Evolutionary conservation across 345 rosid genomes (phyloP).

Genomic region (Boechera divaricarpa): DNA sequence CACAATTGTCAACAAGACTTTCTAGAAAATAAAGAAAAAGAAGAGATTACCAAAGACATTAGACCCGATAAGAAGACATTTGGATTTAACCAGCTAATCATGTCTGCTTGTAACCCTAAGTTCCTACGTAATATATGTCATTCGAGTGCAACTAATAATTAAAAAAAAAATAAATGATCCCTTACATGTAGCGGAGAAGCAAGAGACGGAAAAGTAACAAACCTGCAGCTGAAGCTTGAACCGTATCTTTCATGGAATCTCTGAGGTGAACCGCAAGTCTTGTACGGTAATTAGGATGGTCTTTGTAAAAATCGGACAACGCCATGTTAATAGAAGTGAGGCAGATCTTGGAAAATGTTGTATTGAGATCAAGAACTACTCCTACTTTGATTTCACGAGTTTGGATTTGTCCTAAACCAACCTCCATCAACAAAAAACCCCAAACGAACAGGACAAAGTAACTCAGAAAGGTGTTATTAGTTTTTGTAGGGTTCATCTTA

Average conservation of each 20-base stretch:
- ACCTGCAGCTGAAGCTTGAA: constrained; percentile 51
- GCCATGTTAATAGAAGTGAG: constrained; percentile 41
- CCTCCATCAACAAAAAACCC: not conserved
- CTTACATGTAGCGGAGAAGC: not conserved
- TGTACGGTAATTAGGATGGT: constrained; percentile 37
- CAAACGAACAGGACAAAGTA: constrained; percentile 15
- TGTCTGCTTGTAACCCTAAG: not conserved
- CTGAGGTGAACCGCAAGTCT: constrained; percentile 36
- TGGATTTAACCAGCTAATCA: not conserved
- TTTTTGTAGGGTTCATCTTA: constrained; percentile 22
- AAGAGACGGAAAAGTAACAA: constrained; percentile 26
- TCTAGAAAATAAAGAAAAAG: not conserved
- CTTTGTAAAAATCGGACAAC: constrained; percentile 40
- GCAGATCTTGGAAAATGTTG: constrained; percentile 27
- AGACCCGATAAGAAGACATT: no score
- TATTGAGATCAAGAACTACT: constrained; percentile 47
- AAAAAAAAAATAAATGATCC: not conserved
- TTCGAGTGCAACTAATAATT: not conserved
- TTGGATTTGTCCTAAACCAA: constrained; percentile 24
- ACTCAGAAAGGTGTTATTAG: constrained; percentile 1
- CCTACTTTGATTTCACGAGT: constrained; percentile 45
- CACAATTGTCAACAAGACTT: not conserved
- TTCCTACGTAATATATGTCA: not conserved
- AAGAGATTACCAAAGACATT: not conserved
- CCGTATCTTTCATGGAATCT: constrained; percentile 43